phyloP scores from a whole-genome alignment of 2,329 filamentous ascomycete species.

The Beauveria scarabaeidicola region DNA sequence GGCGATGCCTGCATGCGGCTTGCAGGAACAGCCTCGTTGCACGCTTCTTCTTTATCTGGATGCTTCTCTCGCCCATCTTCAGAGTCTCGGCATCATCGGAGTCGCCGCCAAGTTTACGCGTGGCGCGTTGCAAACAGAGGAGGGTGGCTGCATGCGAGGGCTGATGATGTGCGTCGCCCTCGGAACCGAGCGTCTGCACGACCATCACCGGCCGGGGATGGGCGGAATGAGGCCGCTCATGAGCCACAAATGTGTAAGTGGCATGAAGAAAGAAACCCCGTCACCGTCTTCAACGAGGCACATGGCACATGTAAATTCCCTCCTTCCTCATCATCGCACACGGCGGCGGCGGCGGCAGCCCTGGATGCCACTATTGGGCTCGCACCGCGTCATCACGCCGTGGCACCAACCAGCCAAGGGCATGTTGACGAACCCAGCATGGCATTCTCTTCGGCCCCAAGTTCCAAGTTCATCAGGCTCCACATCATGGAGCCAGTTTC shows the following conservation, averaged over 20 bases:
- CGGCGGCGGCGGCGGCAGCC: neutral
- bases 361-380: neutral
- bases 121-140: neutral
- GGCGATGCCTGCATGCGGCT: slow-evolving; percentile 2
- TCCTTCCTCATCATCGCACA: neutral
- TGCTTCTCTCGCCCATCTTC: neutral
- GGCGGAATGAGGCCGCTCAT: neutral
- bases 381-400: neutral
- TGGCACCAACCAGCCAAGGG: neutral
- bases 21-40: neutral
- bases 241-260: neutral
- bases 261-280: neutral
- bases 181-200: neutral
- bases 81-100: neutral
- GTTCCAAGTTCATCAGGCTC: too few relatives aligned
- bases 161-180: neutral
- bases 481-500: too few relatives aligned
- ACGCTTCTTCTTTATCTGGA: neutral
- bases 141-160: neutral
- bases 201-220: neutral
- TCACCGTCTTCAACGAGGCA: too few relatives aligned
- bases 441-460: too few relatives aligned
- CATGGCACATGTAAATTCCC: neutral
- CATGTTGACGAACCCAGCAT: too few relatives aligned
- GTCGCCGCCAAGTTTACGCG: neutral